phyloP scores from a whole-genome alignment of 176 grass and related monocot genomes.

The Dendrocalamus sinicus region DNA sequence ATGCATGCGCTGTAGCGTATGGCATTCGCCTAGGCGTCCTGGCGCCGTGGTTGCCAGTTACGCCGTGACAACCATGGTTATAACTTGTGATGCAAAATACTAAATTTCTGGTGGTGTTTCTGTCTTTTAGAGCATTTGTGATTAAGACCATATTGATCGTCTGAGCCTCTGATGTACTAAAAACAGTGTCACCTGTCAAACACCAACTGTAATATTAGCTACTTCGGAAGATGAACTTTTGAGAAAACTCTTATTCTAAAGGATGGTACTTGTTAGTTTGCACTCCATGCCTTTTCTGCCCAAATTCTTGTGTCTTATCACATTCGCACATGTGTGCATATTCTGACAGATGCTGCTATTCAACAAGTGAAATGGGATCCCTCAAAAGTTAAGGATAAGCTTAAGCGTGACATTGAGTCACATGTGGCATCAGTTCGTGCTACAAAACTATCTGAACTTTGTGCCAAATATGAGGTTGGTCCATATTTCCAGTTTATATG shows the following conservation, averaged over 20 bases:
- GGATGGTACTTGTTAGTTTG: slow-evolving; percentile 22
- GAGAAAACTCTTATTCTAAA: slow-evolving; percentile 8
- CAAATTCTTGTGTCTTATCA: slow-evolving; percentile 5
- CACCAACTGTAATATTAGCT: slow-evolving; percentile 18
- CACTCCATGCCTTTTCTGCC: slow-evolving; percentile 12
- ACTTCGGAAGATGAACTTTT: neutral
- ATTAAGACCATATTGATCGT: neutral
- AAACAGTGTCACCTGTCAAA: neutral
- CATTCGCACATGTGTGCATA: slow-evolving; percentile 10
- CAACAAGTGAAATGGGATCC: slow-evolving; percentile 92
- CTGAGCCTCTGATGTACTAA: neutral
- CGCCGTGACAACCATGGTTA: neutral
- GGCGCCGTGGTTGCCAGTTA: too few relatives aligned
- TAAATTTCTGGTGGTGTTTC: neutral
- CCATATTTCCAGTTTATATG: slow-evolving; percentile 20
- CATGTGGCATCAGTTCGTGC: slow-evolving; percentile 82
- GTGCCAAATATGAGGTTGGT: slow-evolving; percentile 82
- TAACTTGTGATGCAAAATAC: slow-evolving; percentile 12
- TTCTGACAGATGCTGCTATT: slow-evolving; percentile 84
- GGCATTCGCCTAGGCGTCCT: too few relatives aligned
- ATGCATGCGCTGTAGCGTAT: too few relatives aligned
- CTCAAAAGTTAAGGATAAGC: slow-evolving; percentile 88
- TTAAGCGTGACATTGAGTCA: slow-evolving; percentile 83
- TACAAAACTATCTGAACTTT: slow-evolving; percentile 79
- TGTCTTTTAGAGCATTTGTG: slow-evolving; percentile 25